Conservation (phyloP, 1,284 basidiomycete genomes). For the Cryptococcus sp. region DNA sequence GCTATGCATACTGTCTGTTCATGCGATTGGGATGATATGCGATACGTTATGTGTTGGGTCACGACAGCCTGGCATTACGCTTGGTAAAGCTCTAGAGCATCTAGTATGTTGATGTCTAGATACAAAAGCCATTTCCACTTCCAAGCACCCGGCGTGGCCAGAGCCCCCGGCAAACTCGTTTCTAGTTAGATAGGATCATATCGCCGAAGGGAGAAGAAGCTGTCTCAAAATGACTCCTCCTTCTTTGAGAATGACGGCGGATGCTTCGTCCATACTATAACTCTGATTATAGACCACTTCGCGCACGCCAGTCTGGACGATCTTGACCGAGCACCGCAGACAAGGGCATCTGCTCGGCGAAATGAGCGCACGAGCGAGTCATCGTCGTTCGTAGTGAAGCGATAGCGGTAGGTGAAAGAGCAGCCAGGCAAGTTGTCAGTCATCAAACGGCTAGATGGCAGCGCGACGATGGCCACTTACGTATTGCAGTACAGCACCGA, state of each 20-base stretch:
- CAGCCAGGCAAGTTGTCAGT: neutral
- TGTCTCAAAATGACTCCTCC: conserved; percentile 76
- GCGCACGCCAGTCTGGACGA: conserved; percentile 83
- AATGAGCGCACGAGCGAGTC: conserved; percentile 30
- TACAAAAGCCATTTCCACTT: neutral
- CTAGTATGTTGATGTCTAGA: neutral
- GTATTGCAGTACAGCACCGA: conserved; percentile 87
- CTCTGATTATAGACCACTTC: conserved; percentile 94
- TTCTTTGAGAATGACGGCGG: conserved; percentile 71
- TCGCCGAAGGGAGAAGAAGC: conserved; percentile 49
- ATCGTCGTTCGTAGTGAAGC: neutral
- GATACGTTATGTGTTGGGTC: neutral
- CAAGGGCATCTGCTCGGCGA: conserved; percentile 90
- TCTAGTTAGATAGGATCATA: neutral
- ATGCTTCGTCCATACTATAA: conserved; percentile 92
- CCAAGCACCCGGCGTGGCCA: neutral
- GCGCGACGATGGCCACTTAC: conserved; percentile 44
- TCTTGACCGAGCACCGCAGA: conserved; percentile 92
- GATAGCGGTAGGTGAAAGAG: neutral
- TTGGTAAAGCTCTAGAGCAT: neutral
- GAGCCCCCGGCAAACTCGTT: no score
- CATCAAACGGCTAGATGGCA: neutral
- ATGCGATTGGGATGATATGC: neutral
- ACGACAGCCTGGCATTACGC: neutral
- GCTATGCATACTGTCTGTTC: neutral